Conservation (phyloP, 441 rosid species). For the Dalechampia spathulata region DNA sequence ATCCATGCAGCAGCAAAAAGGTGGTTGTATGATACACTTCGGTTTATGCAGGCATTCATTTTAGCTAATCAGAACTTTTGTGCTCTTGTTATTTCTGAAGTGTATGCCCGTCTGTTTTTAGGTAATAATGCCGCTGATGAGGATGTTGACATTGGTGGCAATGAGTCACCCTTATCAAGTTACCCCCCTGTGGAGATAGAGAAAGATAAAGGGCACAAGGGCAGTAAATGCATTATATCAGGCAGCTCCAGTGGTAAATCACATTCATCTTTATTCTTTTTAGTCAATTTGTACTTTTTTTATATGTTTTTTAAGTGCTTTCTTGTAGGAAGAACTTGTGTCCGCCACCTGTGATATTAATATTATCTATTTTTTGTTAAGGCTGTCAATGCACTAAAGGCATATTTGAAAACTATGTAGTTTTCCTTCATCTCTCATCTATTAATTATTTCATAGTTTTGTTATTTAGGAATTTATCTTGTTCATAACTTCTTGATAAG, state of each 20-base stretch:
- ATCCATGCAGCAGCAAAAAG: constrained; percentile 52
- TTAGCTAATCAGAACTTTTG: not conserved
- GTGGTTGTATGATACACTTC: constrained; percentile 26
- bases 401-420: too few species aligned
- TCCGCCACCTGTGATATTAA: not conserved
- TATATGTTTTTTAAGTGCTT: not conserved
- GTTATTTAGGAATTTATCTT: too few species aligned
- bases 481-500: too few species aligned
- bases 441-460: not conserved
- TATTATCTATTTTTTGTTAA: not conserved
- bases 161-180: constrained; percentile 51
- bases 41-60: not conserved
- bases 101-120: constrained; percentile 28
- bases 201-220: constrained; percentile 32
- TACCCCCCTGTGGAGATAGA: constrained; percentile 53
- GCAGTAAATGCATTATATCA: constrained; percentile 24
- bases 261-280: not conserved
- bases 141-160: constrained; percentile 76
- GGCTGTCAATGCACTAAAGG: not conserved
- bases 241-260: constrained; percentile 47
- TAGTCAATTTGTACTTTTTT: not conserved
- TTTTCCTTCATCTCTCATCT: too few species aligned
- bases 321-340: not conserved
- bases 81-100: not conserved
- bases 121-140: constrained; percentile 55